phyloP scores from a whole-genome alignment of 2,329 filamentous ascomycete species.

The Fusarium abutilonis region DNA sequence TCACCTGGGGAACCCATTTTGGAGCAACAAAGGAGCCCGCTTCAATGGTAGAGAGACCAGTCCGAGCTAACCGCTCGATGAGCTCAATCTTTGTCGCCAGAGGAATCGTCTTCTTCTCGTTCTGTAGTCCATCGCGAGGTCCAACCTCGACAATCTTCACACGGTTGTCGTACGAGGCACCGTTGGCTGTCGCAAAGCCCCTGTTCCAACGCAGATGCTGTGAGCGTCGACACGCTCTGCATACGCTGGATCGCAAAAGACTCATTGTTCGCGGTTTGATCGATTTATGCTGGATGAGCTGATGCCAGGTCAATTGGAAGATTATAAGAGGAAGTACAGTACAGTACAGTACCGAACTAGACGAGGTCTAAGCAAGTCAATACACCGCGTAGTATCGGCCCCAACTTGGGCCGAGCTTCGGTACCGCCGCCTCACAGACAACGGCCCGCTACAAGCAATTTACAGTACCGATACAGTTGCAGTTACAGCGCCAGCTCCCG shows the following conservation, averaged over 20 bases:
- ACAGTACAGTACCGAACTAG: slow-evolving; percentile 22
- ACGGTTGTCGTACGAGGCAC: slow-evolving; percentile 52
- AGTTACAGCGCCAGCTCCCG: background rate
- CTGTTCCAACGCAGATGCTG: slow-evolving; percentile 48
- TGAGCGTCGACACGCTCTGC: slow-evolving; percentile 53
- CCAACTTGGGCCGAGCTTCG: slow-evolving; percentile 40
- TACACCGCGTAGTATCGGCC: slow-evolving; percentile 48
- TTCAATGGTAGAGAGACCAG: slow-evolving; percentile 79
- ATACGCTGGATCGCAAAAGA: slow-evolving; percentile 51
- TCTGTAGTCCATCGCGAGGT: slow-evolving; percentile 86
- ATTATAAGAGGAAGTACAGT: slow-evolving; percentile 19
- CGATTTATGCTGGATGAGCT: slow-evolving; percentile 1
- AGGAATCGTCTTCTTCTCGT: slow-evolving; percentile 78
- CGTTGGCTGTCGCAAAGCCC: slow-evolving; percentile 54
- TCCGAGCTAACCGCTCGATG: slow-evolving; percentile 73
- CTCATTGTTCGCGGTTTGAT: slow-evolving; percentile 45
- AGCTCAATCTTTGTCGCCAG: slow-evolving; percentile 79
- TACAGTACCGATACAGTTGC: slow-evolving; percentile 14
- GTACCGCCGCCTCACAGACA: slow-evolving; percentile 2
- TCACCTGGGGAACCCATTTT: slow-evolving; percentile 84
- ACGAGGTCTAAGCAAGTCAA: slow-evolving; percentile 31
- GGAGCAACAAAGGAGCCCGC: slow-evolving; percentile 84
- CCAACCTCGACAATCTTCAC: slow-evolving; percentile 83
- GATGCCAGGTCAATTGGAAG: slow-evolving; percentile 14
- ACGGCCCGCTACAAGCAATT: slow-evolving; percentile 5